Evolutionary conservation across 2,329 filamentous ascomycete species (phyloP).

Genomic region (Beauveria scarabaeidicola): DNA sequence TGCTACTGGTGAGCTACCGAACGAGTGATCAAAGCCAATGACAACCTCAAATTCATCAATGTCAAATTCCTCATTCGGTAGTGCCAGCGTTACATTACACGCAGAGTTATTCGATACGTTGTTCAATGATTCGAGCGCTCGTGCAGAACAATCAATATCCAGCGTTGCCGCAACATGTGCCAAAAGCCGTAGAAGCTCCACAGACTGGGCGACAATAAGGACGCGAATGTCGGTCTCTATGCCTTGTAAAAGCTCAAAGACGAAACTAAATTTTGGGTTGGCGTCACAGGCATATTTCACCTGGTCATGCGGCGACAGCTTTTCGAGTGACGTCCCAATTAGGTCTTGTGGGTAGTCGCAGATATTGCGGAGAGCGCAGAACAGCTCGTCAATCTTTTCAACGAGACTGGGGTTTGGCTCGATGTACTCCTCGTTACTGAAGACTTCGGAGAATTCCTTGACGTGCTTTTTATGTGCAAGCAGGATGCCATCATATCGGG

Average conservation of each 20-base stretch:
- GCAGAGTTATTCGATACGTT: conserved; percentile 24
- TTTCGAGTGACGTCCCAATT: conserved; percentile 32
- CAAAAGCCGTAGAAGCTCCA: conserved; percentile 42
- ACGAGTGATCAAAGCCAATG: conserved; percentile 46
- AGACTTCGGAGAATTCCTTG: conserved; percentile 35
- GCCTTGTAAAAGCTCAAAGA: conserved; percentile 44
- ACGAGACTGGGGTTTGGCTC: conserved; percentile 33
- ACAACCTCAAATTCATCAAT: conserved; percentile 39
- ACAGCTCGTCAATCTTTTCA: conserved; percentile 40
- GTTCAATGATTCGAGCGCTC: conserved; percentile 21
- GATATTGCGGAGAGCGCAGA: conserved; percentile 42
- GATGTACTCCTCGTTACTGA: conserved; percentile 30
- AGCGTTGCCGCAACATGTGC: conserved; percentile 37
- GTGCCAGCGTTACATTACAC: conserved; percentile 34
- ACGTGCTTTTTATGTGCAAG: conserved; percentile 34
- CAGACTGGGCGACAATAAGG: conserved; percentile 44
- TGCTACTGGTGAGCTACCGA: conserved; percentile 28
- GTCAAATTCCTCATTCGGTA: conserved; percentile 31
- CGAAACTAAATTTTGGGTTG: conserved; percentile 53
- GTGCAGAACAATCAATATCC: conserved; percentile 26
- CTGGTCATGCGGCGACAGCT: conserved; percentile 31
- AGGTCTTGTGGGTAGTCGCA: conserved; percentile 50
- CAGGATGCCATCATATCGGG: conserved; percentile 43
- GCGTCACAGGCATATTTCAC: conserved; percentile 47
- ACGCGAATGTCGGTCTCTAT: conserved; percentile 39